Evolutionary conservation across 495 filamentous ascomycete genomes (phyloP).

Genomic region (Aspergillus taichungensis): DNA sequence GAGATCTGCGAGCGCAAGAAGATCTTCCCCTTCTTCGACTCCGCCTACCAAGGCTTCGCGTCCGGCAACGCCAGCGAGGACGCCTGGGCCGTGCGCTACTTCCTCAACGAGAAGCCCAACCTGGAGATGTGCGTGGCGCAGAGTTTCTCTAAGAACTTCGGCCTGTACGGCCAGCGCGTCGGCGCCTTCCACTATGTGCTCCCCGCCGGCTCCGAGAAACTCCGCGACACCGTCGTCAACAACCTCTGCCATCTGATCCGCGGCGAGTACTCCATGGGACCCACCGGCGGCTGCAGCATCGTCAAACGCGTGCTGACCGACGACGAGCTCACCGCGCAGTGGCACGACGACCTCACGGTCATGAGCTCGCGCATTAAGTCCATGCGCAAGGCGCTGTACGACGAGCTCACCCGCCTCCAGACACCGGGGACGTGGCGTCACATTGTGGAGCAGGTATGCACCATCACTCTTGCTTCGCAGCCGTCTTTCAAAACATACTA

Average conservation of each 20-base stretch:
- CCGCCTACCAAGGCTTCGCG: slow-evolving; percentile 49
- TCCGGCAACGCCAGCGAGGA: slow-evolving; percentile 45
- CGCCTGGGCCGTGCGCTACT: slow-evolving; percentile 46
- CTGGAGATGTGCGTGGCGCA: slow-evolving; percentile 45
- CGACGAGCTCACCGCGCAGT: slow-evolving; percentile 32
- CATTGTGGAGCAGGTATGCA: slow-evolving; percentile 35
- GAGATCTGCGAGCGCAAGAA: slow-evolving; percentile 41
- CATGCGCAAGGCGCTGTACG: slow-evolving; percentile 38
- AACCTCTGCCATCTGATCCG: slow-evolving; percentile 40
- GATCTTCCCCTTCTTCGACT: slow-evolving; percentile 49
- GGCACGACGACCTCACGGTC: slow-evolving; percentile 38
- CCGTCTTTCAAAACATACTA: slow-evolving; percentile 4
- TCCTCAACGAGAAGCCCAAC: slow-evolving; percentile 39
- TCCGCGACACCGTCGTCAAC: slow-evolving; percentile 31
- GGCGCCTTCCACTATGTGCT: slow-evolving; percentile 42
- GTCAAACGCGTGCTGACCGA: slow-evolving; percentile 40
- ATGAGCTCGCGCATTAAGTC: slow-evolving; percentile 45
- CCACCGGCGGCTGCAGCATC: slow-evolving; percentile 40
- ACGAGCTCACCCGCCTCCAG: slow-evolving; percentile 32
- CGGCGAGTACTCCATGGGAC: slow-evolving; percentile 42
- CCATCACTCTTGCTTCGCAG: not conserved
- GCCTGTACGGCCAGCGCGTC: slow-evolving; percentile 45
- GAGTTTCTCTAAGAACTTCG: slow-evolving; percentile 50
- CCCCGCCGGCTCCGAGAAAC: slow-evolving; percentile 18
- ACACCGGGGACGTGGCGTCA: slow-evolving; percentile 45